phyloP scores from a whole-genome alignment of 208 protist species.

The Acanthamoeba sp. region DNA sequence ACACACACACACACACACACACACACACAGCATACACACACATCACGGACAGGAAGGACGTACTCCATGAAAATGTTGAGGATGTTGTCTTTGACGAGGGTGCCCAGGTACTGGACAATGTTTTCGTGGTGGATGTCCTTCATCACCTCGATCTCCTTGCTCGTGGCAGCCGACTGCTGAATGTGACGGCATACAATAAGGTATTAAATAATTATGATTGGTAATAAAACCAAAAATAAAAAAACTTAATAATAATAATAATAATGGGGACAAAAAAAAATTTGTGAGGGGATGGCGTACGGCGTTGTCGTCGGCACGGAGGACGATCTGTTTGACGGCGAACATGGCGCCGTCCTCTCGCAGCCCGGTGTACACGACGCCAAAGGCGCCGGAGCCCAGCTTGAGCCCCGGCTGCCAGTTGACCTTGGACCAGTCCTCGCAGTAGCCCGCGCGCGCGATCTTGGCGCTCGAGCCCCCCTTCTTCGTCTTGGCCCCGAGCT shows the following conservation, averaged over 20 bases:
- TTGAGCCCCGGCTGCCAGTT: slow-evolving; percentile 46
- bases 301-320: background rate
- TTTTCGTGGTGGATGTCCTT: slow-evolving; percentile 84
- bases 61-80: slow-evolving; percentile 87
- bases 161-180: slow-evolving; percentile 72
- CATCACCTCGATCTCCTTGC: slow-evolving; percentile 85
- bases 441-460: background rate
- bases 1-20: too few relatives aligned
- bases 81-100: slow-evolving; percentile 70
- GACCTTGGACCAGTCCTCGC: slow-evolving; percentile 70
- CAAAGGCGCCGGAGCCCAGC: slow-evolving; percentile 64
- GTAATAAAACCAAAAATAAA: background rate
- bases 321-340: slow-evolving; percentile 71
- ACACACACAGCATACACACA: background rate
- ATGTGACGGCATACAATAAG: background rate
- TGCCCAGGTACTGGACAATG: slow-evolving; percentile 85
- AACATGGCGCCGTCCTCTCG: slow-evolving; percentile 67
- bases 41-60: background rate
- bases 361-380: slow-evolving; percentile 56
- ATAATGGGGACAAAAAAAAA: background rate
- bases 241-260: background rate
- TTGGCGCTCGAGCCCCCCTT: background rate
- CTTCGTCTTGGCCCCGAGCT: background rate
- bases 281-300: background rate
- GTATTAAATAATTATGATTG: background rate